Base-by-base conservation (phyloP, 768 basidiomycete species). In the Suillus plorans region DNA sequence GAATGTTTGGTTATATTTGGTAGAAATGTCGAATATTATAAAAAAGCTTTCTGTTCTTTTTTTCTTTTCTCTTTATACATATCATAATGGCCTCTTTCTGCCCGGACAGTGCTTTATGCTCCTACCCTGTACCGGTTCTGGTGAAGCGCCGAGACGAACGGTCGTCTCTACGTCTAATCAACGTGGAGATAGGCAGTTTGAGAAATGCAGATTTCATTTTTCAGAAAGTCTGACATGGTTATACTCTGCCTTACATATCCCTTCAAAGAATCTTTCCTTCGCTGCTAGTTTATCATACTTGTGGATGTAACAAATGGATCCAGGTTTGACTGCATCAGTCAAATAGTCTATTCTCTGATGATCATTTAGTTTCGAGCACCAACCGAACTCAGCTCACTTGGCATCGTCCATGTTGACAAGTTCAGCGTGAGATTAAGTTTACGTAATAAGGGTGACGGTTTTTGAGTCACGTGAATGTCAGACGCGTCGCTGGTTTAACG, bases 71-170 rank as follows among this genome's bases (percentile, higher is more conserved):
- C 50, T 18, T 50, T 18, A 50, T 50, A 50, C 50, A 50, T 9
- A 28, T 66, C 53, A 47, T 65, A 66, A 69, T 69, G 89, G 89
- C 89, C 80, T 80, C 69, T 85, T 89, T 90, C 89, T 90, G 89
- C 89, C 88, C 88, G 89, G 83, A 84, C 87, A 89, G 89, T 80
- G 76, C 77, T 69, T 73, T 50, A 78, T 77, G 76, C 79, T 76
- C 80, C 84, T 76, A 87, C 85, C 79, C 86, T 89, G 87, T 77
- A 77, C 84, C 87, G 89, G 89, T 90, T 90, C 89, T 90, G 89
- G 87, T 89, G 86, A 87, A 81, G 80, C 45, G 89, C 88, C 89
- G 76, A 90, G 64, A 90, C 63, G 60, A 66, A 88, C 60, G 80
- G 56, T 82, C 73, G 78, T 68, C 76, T 77, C 70, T 69, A 77